These are phyloP conservation scores for Porphyrellus cyaneotinctus DNA, from an alignment of 768 basidiomycete species.

Conservation along the genomic window DNA sequence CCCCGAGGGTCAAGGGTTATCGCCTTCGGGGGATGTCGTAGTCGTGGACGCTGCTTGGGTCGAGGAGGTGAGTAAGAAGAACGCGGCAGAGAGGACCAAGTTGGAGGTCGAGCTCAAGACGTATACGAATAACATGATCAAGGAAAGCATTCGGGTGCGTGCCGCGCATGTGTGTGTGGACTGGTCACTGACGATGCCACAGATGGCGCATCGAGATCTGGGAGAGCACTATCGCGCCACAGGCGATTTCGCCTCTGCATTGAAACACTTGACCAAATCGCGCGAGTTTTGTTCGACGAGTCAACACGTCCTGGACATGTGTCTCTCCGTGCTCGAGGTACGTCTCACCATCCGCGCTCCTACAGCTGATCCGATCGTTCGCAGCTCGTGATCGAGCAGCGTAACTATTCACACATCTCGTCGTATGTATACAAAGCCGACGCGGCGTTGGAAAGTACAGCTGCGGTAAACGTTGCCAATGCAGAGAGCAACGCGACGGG, in stretches of 20 bases:
- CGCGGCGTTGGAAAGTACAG: slow-evolving; percentile 70
- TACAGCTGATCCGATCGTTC: background rate
- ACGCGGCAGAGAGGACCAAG: slow-evolving; percentile 70
- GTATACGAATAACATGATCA: slow-evolving; percentile 96
- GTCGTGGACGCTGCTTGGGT: slow-evolving; percentile 67
- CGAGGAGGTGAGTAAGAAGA: slow-evolving; percentile 61
- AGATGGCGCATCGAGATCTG: slow-evolving; percentile 92
- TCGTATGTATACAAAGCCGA: slow-evolving; percentile 98
- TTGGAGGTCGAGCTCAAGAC: slow-evolving; percentile 93
- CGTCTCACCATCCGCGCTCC: background rate
- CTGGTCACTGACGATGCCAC: background rate
- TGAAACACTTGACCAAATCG: slow-evolving; percentile 86
- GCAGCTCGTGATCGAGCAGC: slow-evolving; percentile 81
- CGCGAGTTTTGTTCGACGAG: slow-evolving; percentile 91
- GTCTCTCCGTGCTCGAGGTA: slow-evolving; percentile 77
- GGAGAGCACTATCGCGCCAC: slow-evolving; percentile 70
- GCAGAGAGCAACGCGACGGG: slow-evolving; percentile 16
- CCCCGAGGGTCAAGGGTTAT: slow-evolving; percentile 37
- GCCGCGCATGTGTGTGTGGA: no score
- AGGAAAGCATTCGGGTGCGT: slow-evolving; percentile 91
- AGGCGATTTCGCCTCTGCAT: slow-evolving; percentile 66
- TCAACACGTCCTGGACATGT: slow-evolving; percentile 93
- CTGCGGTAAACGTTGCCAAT: slow-evolving; percentile 32
- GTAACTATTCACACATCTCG: slow-evolving; percentile 79
- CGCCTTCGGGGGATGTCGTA: slow-evolving; percentile 45